Percentiles rank a stretch among this genome's conserved stretches.
phyloP scores from a whole-genome alignment of 495 filamentous ascomycete species.

The Trichoderma erinaceum region DNA sequence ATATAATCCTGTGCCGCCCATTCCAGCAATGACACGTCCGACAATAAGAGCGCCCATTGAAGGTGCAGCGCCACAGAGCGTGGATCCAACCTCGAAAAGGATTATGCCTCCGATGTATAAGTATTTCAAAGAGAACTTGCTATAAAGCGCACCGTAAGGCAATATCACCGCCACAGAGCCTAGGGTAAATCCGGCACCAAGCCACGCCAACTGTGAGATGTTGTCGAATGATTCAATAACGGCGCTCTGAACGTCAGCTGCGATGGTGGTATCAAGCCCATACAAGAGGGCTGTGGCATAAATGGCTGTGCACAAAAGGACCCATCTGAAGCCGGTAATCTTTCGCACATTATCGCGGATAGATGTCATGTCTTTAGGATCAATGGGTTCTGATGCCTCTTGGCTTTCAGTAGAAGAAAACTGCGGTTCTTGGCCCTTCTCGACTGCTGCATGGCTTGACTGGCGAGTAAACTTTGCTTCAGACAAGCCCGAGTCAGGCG shows the following conservation, averaged over 20 bases:
- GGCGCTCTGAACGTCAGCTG: slow-evolving; percentile 51
- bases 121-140: slow-evolving; percentile 47
- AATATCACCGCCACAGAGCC: slow-evolving; percentile 43
- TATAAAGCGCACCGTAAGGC: slow-evolving; percentile 34
- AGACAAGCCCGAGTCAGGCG: too few relatives aligned
- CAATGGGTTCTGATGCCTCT: too few relatives aligned
- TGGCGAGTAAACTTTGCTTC: too few relatives aligned
- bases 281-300: slow-evolving; percentile 47
- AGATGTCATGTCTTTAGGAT: not conserved
- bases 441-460: too few relatives aligned
- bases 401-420: too few relatives aligned
- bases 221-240: slow-evolving; percentile 46
- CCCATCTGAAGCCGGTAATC: slow-evolving; percentile 29
- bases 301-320: slow-evolving; percentile 41
- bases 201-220: slow-evolving; percentile 50
- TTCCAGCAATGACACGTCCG: slow-evolving; percentile 36
- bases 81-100: slow-evolving; percentile 49
- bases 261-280: slow-evolving; percentile 56
- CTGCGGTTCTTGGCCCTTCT: too few relatives aligned
- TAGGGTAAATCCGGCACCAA: slow-evolving; percentile 49
- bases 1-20: slow-evolving; percentile 46
- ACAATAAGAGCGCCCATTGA: slow-evolving; percentile 46
- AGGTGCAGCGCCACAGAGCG: slow-evolving; percentile 48
- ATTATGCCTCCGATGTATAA: slow-evolving; percentile 42
- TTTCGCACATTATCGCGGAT: not conserved